Evolutionary conservation across 2,329 filamentous ascomycete genomes (phyloP), one percentile per base, ranked within the genome.

Genomic region (Colletotrichum sp.): DNA sequence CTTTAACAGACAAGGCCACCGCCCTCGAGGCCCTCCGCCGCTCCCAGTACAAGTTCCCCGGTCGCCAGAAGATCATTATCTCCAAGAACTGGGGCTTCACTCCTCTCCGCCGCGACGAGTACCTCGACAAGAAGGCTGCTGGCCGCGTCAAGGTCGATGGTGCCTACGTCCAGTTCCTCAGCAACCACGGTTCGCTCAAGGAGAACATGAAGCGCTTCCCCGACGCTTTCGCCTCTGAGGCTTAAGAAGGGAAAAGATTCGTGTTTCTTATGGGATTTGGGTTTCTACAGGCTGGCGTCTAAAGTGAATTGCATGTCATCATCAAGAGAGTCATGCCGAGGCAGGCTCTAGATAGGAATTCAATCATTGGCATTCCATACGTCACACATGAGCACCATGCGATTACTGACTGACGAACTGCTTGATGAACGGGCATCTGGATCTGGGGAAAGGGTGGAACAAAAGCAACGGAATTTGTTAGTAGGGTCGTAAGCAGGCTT

Each of bases 11-110:
- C 94, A 95, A 96, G 84, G 94, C 94, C 82, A 93, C 94, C 85
- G 97, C 97, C 87, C 96, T 99, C 85, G 97, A 99, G 94, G 97
- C 97, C 86, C 95, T 99, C 88, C 96, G 98, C 88, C 96, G 97
- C 88, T 98, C 96, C 81, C 97, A 98, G 94, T 98, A 99, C 95
- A 99, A 99, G 95, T 99, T 99, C 95, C 97, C 97, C 82, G 97
- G 97, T 89, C 96, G 97, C 90, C 97, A 99, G 93, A 99, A 99
- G 96, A 99, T 99, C 91, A 98, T 99, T 86, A 94, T 99, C 90
- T 98, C 95, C 92, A 99, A 99, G 96, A 99, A 99, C 94, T 99
- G 97, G 97, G 97, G 97, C 83, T 99, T 99, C 95, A 99, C 97
- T 79, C 96, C 96, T 86, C 95, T 99, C 84, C 94, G 95, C 85